phyloP scores from a whole-genome alignment of 139 green algal species.

The Chlorella sorokiniana region DNA sequence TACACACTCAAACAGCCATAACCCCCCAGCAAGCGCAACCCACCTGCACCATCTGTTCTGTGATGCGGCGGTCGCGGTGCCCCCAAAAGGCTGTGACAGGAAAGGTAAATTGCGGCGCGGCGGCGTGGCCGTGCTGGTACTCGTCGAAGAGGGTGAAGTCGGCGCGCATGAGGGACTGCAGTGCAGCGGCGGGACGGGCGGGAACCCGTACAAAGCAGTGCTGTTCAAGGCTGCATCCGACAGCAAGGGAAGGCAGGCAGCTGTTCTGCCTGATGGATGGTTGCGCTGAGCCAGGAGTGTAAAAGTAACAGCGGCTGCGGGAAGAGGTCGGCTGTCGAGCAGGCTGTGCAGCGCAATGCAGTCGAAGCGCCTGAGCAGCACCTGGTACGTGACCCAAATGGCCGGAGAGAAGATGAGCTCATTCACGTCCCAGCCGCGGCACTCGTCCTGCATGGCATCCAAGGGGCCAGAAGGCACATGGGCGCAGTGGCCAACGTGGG shows the following conservation, averaged over 20 bases:
- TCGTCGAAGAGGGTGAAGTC: slow-evolving; percentile 88
- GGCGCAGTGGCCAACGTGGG: no score
- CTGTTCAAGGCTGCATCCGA: no score
- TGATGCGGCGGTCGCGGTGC: slow-evolving; percentile 58
- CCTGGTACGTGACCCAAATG: slow-evolving; percentile 69
- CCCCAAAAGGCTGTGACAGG: slow-evolving; percentile 66
- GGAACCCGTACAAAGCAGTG: background rate
- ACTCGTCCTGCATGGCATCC: slow-evolving; percentile 86
- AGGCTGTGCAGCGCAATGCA: background rate
- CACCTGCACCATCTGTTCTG: slow-evolving; percentile 56
- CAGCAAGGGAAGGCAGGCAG: no score
- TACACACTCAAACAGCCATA: background rate
- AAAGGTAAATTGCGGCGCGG: slow-evolving; percentile 47
- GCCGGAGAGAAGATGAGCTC: slow-evolving; percentile 69
- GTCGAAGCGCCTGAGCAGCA: no score
- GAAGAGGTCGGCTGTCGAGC: no score
- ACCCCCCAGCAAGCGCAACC: background rate
- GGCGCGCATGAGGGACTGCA: slow-evolving; percentile 63
- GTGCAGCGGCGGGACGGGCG: background rate
- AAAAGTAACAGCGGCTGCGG: no score
- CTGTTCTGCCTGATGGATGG: no score
- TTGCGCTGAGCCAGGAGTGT: no score
- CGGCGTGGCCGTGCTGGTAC: slow-evolving; percentile 57
- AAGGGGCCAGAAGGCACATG: no score
- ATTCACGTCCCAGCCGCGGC: slow-evolving; percentile 80